Base-by-base conservation (phyloP, 495 filamentous ascomycete genomes). In the Astrothelium macrocarpum region DNA sequence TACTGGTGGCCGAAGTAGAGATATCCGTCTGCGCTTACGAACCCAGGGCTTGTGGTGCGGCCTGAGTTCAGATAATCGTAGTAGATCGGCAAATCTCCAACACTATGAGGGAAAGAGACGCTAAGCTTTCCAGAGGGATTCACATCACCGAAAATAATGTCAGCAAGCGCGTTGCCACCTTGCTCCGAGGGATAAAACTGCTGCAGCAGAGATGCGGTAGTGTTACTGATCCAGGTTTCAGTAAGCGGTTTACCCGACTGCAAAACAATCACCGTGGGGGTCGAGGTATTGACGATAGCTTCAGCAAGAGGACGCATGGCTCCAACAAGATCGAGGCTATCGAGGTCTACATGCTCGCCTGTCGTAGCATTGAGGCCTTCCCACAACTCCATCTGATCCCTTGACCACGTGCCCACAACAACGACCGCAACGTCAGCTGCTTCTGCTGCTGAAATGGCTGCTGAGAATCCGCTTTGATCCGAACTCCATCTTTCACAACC, bases 401-500 rank as follows among this genome's bases (percentile, higher is more conserved):
- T 80, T n/a, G 81, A 84, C 87, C 85, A 89, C 32, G 87, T 90
- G 46, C 87, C 87, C 0, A 89, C 86, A 1, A 89, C 77, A 0
- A 90, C 85, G 9, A 90, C 79, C 1, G 87, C 86, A 10, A 89
- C 81, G 65, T 89, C 86, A 2, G 86, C 85, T 32, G 77, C 81
- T 65, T 84, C 77, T 1, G 86, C 86, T 2, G 84, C 81, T 1
- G 79, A 75, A 32, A 89, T 69, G 25, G 87, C 86, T 68, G 83
- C 85, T 0, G 77, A 70, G 67, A 89, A 86, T 2, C 82, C 81
- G 16, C 80, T 82, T 64, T 88, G 71, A 66, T 87, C 84, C 61
- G 77, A 85, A 53, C 84, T 87, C 85, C 86, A 89, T n/a, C 84
- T 80, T 70, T 89, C 84, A 64, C 86, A 88, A 31, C 87, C 87